Evolutionary conservation across 2,329 filamentous ascomycete species (phyloP), one percentile per base, ranked within the genome.

Genomic region (Lachnellula arida): DNA sequence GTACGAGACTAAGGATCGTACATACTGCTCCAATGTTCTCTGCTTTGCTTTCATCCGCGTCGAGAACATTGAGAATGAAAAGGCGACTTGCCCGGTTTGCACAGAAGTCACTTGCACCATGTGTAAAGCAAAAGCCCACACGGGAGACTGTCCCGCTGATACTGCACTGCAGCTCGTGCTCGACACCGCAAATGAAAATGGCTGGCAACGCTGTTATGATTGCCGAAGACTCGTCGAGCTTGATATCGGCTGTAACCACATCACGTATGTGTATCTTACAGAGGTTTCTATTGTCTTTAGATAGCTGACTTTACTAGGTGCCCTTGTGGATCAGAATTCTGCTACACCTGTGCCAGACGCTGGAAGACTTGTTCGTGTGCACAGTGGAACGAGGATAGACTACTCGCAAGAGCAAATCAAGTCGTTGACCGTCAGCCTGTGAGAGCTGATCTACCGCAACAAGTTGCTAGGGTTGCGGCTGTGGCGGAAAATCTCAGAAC

Each of bases 181-280:
- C 0, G 53, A 65, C 0, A 47, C 77, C 0, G 80, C 78, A 0
- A 54, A 60, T 0, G 56, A 71, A 3, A 67, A 78, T 4, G 72
- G 74, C 1, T 85, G 81, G 81, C 75, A 80, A 64, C 70, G 75
- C 2, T 85, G 82, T 56, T 65, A 63, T 4, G 54, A 59, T 0
- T 85, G 82, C 60, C 61, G 59, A 2, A 56, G 70, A 0, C 35
- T 85, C 12, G 72, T 85, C 0, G 79, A 83, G 66, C 67, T 81
- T 0, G 32, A 64, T 0, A n/a, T 37, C 0, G 81, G 82, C 1
- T 85, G 82, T 57, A 72, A 79, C 50, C 81, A 85, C 51, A 84
- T 85, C 3, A 80, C 58, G 81, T 84, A 60, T 64, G 78, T 76
- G 2, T 12, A 11, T n/a, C 4, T 23, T 2, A 32, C 9, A 12